phyloP scores from a whole-genome alignment of 2,329 filamentous ascomycete genomes.

The Mycosphaerella sp. region DNA sequence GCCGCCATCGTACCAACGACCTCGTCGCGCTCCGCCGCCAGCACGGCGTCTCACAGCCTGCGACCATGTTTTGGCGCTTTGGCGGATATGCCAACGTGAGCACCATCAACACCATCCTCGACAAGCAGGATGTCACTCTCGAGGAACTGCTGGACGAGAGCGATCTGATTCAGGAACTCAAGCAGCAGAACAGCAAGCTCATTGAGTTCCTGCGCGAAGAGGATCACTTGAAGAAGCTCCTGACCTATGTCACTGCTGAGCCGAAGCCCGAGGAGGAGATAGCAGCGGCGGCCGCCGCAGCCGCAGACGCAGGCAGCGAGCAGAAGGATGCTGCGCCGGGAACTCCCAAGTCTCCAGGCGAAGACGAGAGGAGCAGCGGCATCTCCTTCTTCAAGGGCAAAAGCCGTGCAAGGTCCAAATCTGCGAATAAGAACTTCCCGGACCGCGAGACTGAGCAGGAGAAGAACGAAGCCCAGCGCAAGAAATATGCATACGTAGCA shows the following conservation, averaged over 20 bases:
- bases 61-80: slow-evolving; percentile 99
- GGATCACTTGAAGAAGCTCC: slow-evolving; percentile 71
- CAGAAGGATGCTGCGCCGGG: slow-evolving; percentile 26
- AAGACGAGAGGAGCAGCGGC: slow-evolving; percentile 42
- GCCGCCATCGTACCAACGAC: slow-evolving; percentile 7
- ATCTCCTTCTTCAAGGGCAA: slow-evolving; percentile 45
- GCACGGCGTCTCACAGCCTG: slow-evolving; percentile 11
- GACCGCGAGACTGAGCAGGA: slow-evolving; percentile 50
- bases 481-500: slow-evolving; percentile 88
- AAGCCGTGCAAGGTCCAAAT: slow-evolving; percentile 40
- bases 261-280: slow-evolving; percentile 48
- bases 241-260: slow-evolving; percentile 86
- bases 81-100: slow-evolving; percentile 98
- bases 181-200: slow-evolving; percentile 95
- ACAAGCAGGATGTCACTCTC: slow-evolving; percentile 88
- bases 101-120: slow-evolving; percentile 91
- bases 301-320: slow-evolving; percentile 30
- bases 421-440: slow-evolving; percentile 37
- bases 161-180: slow-evolving; percentile 94
- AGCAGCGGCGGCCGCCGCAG: slow-evolving; percentile 12
- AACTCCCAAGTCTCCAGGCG: slow-evolving; percentile 40
- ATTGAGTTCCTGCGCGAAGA: slow-evolving; percentile 93
- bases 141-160: slow-evolving; percentile 95
- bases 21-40: slow-evolving; percentile 9
- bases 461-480: slow-evolving; percentile 81